These are phyloP conservation scores for Isoetes taiwanensis DNA, from an alignment of 75 land plant genomes.

Conservation along the genomic window DNA sequence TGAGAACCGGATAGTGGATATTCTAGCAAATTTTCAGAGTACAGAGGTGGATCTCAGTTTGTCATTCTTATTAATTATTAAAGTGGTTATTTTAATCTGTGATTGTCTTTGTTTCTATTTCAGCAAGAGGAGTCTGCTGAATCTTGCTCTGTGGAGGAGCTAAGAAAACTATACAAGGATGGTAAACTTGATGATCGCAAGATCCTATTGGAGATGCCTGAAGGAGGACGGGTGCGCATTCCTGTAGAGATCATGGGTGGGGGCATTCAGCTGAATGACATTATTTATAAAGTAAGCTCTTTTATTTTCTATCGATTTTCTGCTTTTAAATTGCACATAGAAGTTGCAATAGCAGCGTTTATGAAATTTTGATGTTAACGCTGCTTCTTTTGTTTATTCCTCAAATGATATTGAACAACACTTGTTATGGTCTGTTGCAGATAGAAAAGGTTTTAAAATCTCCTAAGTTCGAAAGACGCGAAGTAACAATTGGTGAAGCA, in stretches of 20 bases:
- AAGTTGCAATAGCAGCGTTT: no score
- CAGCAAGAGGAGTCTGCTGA: slow-evolving; percentile 11
- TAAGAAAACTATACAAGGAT: slow-evolving; percentile 19
- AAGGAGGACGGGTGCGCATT: slow-evolving; percentile 19
- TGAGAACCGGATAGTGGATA: slow-evolving; percentile 17
- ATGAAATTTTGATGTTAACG: no score
- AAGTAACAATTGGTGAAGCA: slow-evolving; percentile 25
- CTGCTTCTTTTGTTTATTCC: not conserved
- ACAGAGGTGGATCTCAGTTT: slow-evolving; percentile 9
- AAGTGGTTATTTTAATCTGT: not conserved
- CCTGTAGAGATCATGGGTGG: slow-evolving; percentile 21
- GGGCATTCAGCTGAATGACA: slow-evolving; percentile 15
- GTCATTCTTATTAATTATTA: not conserved
- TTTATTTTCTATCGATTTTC: not conserved
- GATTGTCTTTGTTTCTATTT: not conserved
- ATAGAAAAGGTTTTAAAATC: slow-evolving; percentile 25
- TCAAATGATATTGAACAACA: not conserved
- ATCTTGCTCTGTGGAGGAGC: slow-evolving; percentile 1
- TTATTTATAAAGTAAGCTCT: slow-evolving; percentile 15
- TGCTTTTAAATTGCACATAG: no score
- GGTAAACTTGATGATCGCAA: slow-evolving; percentile 28
- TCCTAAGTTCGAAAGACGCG: slow-evolving; percentile 18
- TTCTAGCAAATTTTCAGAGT: slow-evolving; percentile 13
- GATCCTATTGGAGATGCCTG: slow-evolving; percentile 25
- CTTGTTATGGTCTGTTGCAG: not conserved